Base-by-base conservation (phyloP, 495 filamentous ascomycete genomes). In the Parmelia sp. region DNA sequence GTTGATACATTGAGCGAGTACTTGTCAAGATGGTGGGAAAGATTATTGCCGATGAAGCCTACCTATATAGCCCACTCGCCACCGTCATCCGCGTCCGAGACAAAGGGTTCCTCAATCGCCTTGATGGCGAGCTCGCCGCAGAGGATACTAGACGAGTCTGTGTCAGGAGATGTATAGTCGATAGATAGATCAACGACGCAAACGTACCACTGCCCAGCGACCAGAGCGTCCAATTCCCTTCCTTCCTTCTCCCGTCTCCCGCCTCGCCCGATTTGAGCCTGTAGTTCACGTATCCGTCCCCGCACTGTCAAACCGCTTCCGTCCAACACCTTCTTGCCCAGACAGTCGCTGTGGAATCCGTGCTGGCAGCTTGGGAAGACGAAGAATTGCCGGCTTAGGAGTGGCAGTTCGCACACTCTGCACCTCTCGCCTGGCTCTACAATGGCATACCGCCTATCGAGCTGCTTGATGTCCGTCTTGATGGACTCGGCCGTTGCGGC, bases 371-470 rank as follows among this genome's bases (percentile, higher is more conserved):
- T 69, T 0, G 94, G 92, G 72, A 97, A 98, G 15, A 97, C 94
- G 66, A 96, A 98, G 76, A 97, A 98, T 72, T 96, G 90, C 63
- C 93, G 78, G 66, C 86, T 89, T 23, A 98, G 79, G 44, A 97
- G 77, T 31, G 94, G 95, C 53, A 96, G 74, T 7, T 86, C 84
- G 71, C 94, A 98, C 25, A 89, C 82, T 75, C 90, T 92, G 72
- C 94, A 98, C 68, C 89, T 85, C 79, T 98, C 94, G 2, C 95
- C 94, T 0, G 95, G 94, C 74, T 96, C 93, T 17, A 98, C 94
- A 51, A 98, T 95, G 4, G 94, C 94, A 71, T 97, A 98, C 7
- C 94, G 84, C 44, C 87, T 82, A 69, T 96, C 92, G 10, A 98
- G 80, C 2, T 82, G 84, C 4, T 86, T 83, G 64, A 97, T 96